A percentile compares a stretch with the other conserved stretches of the same genome.
These are phyloP conservation scores for Epichloe aotearoae DNA, from an alignment of 2,329 filamentous ascomycete genomes.

Conservation along the genomic window DNA sequence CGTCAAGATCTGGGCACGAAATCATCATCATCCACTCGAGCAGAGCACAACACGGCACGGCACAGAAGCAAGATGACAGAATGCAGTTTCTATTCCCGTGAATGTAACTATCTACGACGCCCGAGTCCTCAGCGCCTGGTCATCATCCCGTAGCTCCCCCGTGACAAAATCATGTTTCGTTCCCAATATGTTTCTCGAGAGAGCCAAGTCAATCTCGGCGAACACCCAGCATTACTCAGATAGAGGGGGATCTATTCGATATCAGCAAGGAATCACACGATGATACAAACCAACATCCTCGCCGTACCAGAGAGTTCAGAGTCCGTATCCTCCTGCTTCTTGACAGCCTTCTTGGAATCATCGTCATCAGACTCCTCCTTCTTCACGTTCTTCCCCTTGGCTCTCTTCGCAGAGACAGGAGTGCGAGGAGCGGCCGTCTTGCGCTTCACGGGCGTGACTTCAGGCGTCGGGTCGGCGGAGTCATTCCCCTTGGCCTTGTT, in stretches of 20 bases:
- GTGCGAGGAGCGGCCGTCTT: slow-evolving; percentile 15
- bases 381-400: slow-evolving; percentile 12
- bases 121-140: not conserved
- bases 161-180: not conserved
- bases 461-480: slow-evolving; percentile 2
- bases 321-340: slow-evolving; percentile 13
- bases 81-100: not conserved
- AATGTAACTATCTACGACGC: not conserved
- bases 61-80: not conserved
- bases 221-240: not conserved
- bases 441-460: slow-evolving; percentile 16
- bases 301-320: slow-evolving; percentile 16
- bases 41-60: not conserved
- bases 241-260: not conserved
- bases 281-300: not conserved
- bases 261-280: not conserved
- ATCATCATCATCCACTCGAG: too few species aligned
- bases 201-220: too few species aligned
- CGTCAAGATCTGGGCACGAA: too few species aligned
- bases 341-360: slow-evolving; percentile 9
- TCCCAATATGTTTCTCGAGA: too few species aligned
- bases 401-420: slow-evolving; percentile 14
- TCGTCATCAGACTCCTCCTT: slow-evolving; percentile 16
- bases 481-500: slow-evolving; percentile 7
- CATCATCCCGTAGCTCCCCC: not conserved